Evolutionary conservation across 768 basidiomycete species (phyloP), one percentile per base, ranked within the genome.

Genomic region (Lactarius hengduanensis): DNA sequence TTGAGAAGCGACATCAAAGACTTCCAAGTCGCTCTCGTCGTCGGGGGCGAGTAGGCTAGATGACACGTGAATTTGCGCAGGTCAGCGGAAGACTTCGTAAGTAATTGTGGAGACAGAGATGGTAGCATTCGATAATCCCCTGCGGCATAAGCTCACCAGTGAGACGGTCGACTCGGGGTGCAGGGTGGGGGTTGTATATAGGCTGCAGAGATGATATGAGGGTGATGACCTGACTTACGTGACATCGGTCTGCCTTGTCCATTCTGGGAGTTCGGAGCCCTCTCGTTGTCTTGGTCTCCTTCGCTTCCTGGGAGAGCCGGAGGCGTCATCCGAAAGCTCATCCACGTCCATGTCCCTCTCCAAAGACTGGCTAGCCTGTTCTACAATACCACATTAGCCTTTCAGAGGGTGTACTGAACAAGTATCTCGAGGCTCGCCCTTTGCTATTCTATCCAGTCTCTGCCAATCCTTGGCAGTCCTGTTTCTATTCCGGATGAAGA

Each of bases 401-500:
- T 57, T 11, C 50, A 20, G 32, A 54, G 59, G 26, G 22, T 43
- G 40, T n/a, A 28, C 26, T 56, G 13, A 34, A 15, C 22, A 61
- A 53, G 43, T 26, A 11, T 30, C 11, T 55, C 60, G 56, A 50
- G 32, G 66, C 79, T 60, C 68, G 90, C 91, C 82, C 74, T 84
- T 84, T 55, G 80, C 81, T 16, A 82, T 75, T 72, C 83, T 77
- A 30, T 86, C 82, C 50, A 92, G 74, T 64, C 80, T 81, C 72
- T 79, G 83, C 88, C 90, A 91, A 3, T 81, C 78, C 60, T 81
- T 77, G 4, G 78, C 73, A 5, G 84, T 83, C 59, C 89, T 79
- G 65, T 82, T 82, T 54, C 77, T 79, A 73, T 91, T 93, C 59
- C 83, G 83, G 71, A 91, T 83, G 70, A 92, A 92, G 74, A 84